Conservation (phyloP, 768 basidiomycete genomes). For the Galerina sulciceps region DNA sequence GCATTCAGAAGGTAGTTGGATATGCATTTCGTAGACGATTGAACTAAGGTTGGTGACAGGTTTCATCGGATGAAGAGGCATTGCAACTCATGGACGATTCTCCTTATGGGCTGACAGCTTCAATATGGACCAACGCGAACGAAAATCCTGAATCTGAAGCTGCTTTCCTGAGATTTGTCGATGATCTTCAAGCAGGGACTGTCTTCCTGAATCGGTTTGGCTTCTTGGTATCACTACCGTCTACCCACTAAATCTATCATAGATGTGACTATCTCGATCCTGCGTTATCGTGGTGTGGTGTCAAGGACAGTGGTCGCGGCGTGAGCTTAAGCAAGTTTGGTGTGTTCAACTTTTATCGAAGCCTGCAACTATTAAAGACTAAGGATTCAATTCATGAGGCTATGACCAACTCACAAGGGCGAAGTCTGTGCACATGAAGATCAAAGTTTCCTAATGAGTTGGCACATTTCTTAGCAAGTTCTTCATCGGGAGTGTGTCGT, state of each 20-base stretch:
- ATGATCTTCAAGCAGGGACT: constrained; percentile 85
- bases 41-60: constrained; percentile 41
- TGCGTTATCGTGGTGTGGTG: constrained; percentile 92
- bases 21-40: background rate
- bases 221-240: background rate
- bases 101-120: constrained; percentile 91
- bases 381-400: constrained; percentile 47
- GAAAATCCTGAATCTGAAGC: constrained; percentile 62
- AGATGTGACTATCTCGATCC: constrained; percentile 93
- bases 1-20: constrained; percentile 80
- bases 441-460: constrained; percentile 46
- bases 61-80: constrained; percentile 86
- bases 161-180: constrained; percentile 70
- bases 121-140: constrained; percentile 86
- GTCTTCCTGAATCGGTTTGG: constrained; percentile 87
- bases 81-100: constrained; percentile 95
- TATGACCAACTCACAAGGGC: constrained; percentile 85
- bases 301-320: constrained; percentile 92
- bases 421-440: constrained; percentile 85
- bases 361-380: background rate
- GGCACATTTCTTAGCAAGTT: no score
- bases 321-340: constrained; percentile 91
- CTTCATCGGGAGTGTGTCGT: no score
- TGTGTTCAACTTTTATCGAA: constrained; percentile 35
- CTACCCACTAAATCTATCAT: constrained; percentile 24